Evolutionary conservation across 257 asterid species (phyloP).

Genomic region (Primulina huaijiensis): DNA sequence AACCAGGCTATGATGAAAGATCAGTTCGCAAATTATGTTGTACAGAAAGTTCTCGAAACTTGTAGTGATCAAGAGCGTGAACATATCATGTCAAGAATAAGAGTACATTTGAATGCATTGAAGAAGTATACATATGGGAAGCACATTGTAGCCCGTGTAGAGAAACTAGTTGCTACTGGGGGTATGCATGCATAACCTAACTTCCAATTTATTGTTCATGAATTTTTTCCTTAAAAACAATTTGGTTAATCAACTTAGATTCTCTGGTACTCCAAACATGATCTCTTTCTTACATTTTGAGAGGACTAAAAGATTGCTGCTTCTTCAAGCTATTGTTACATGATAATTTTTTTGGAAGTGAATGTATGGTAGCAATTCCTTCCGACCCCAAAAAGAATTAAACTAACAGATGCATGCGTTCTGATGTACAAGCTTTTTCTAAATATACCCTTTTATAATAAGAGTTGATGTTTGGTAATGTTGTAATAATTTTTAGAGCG

Average conservation of each 20-base stretch:
- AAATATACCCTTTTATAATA: background rate
- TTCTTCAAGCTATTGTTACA: background rate
- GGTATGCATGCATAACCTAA: conserved; percentile 36
- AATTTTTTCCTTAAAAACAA: background rate
- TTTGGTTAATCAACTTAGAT: background rate
- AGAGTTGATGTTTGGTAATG: background rate
- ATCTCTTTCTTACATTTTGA: background rate
- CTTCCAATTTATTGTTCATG: background rate
- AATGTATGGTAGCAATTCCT: background rate
- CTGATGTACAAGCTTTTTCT: no score
- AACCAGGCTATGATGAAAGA: conserved; percentile 80
- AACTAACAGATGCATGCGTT: background rate
- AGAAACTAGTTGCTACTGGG: conserved; percentile 90
- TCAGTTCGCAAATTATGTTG: conserved; percentile 82
- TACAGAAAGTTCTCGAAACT: conserved; percentile 87
- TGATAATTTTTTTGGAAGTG: background rate
- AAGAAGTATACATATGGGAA: conserved; percentile 82
- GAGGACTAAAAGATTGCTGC: background rate
- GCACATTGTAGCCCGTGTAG: conserved; percentile 86
- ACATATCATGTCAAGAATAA: conserved; percentile 61
- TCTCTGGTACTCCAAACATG: background rate
- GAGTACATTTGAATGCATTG: conserved; percentile 71
- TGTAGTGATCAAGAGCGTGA: conserved; percentile 76
- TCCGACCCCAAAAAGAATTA: no score
- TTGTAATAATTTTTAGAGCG: background rate